Evolutionary conservation across 331 rosid genomes (phyloP).

Genomic region (Stylosanthes scabra): DNA sequence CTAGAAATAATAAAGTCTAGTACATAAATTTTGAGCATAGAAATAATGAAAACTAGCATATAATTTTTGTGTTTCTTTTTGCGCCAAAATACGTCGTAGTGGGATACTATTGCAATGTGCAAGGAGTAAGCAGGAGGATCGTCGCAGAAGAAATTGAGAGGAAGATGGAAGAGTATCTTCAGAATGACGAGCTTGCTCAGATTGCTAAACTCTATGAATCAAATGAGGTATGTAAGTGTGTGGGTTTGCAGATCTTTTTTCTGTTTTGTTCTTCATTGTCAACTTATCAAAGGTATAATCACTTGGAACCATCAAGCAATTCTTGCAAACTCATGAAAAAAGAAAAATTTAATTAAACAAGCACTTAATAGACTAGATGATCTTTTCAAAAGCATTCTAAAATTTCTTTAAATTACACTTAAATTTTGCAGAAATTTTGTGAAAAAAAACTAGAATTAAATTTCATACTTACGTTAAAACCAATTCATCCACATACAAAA

Average conservation of each 20-base stretch:
- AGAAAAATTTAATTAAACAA: not conserved
- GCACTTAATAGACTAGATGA: not conserved
- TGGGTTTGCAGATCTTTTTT: not conserved
- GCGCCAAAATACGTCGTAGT: conserved; percentile 44
- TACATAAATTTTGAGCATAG: conserved; percentile 22
- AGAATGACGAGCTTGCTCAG: conserved; percentile 38
- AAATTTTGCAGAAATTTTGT: not conserved
- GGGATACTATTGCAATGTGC: conserved; percentile 50
- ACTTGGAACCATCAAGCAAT: not conserved
- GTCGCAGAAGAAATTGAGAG: conserved; percentile 38
- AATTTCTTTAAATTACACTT: not conserved
- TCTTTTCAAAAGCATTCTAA: not conserved
- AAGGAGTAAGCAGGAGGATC: conserved; percentile 45
- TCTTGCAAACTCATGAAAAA: not conserved
- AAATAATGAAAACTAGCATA: no score
- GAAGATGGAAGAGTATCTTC: conserved; percentile 47
- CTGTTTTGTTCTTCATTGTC: not conserved
- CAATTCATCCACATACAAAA: not conserved
- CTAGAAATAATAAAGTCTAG: not conserved
- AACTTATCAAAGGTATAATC: conserved; percentile 6
- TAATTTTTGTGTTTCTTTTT: not conserved
- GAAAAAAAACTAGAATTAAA: not conserved
- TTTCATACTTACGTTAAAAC: no score
- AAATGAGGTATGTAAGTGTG: conserved; percentile 43
- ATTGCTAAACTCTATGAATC: conserved; percentile 45